Conservation (phyloP, 768 basidiomycete genomes). For the Gautieria morchelliformis region DNA sequence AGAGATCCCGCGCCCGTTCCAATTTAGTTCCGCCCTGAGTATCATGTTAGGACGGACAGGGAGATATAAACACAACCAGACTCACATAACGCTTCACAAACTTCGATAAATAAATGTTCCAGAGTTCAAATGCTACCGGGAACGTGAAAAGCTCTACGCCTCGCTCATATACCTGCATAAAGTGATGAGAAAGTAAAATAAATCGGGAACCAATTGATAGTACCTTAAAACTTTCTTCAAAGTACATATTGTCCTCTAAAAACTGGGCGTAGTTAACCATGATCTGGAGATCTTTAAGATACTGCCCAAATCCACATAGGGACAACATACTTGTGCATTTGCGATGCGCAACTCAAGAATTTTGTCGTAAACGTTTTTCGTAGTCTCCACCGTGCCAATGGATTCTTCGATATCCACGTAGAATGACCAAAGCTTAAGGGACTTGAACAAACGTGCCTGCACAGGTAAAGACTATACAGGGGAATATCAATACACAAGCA, state of each 20-base stretch:
- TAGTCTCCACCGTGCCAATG: conserved; percentile 84
- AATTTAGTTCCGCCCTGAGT: conserved; percentile 82
- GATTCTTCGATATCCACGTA: conserved; percentile 97
- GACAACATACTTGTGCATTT: conserved; percentile 62
- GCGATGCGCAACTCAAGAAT: conserved; percentile 95
- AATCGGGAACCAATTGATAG: conserved; percentile 4
- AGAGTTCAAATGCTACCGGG: conserved; percentile 96
- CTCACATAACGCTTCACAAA: conserved; percentile 93
- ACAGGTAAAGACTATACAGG: conserved; percentile 61
- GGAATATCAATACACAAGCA: conserved; percentile 4
- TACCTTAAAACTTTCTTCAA: conserved; percentile 97
- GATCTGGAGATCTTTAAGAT: conserved; percentile 25
- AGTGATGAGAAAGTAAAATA: background rate
- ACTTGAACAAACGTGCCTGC: conserved; percentile 92
- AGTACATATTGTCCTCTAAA: conserved; percentile 96
- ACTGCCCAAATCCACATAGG: background rate
- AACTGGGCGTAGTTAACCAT: conserved; percentile 97
- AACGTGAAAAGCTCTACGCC: conserved; percentile 97
- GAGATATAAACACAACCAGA: conserved; percentile 8
- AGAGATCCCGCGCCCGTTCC: conserved; percentile 93
- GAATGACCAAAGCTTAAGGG: conserved; percentile 97
- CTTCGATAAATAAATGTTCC: conserved; percentile 98
- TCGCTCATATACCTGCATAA: conserved; percentile 77
- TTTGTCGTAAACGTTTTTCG: conserved; percentile 92
- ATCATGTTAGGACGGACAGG: background rate